Base-by-base conservation (phyloP, 345 rosid species). In the Aethionema arabicum region DNA sequence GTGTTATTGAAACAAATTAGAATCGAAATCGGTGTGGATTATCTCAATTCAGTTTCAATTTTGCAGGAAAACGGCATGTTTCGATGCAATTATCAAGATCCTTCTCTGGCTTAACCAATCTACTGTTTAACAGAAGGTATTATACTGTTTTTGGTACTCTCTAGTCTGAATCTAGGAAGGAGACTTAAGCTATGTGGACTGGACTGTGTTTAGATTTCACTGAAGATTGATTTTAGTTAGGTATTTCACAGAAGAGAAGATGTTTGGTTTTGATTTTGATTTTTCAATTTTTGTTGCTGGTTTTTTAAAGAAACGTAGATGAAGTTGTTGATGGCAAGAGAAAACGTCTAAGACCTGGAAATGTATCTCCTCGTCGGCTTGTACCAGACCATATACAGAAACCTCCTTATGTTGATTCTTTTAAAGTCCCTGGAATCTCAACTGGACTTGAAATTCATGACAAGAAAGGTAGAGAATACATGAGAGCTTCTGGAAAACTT, bases 401-500 rank as follows among this genome's bases (percentile, higher is more conserved):
- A 66, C 95, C 98, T 63, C 77, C 86, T 13, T 92, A 92, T 64
- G 95, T 88, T 36, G 78, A 78, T 46, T 55, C 85, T 51, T 29
- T 16, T 40, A 67, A 76, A 64, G 57, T 69, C 0, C 95, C 95
- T 12, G 95, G 95, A 51, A 86, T 91, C 63, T 80, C 83, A 0
- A 80, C 82, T 65, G 91, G 85, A 13, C 80, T 81, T 39, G 87
- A 91, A 76, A 77, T 91, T 55, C 98, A 88, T 67, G 88, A 82
- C 56, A 68, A 71, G 77, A 81, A 74, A 55, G 98, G 98, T 62
- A 82, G 79, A 69, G 85, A 88, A 45, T 52, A 80, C 68, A 88
- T 91, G 95, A 82, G 89, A 76, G 96, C 88, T 74, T 85, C 95
- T 7, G 98, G 96, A 46, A 85, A 72, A 71, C 96, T 91, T 66